Evolutionary conservation across 177 flowering plant species (phyloP).

Genomic region (Vitis hybrid): DNA sequence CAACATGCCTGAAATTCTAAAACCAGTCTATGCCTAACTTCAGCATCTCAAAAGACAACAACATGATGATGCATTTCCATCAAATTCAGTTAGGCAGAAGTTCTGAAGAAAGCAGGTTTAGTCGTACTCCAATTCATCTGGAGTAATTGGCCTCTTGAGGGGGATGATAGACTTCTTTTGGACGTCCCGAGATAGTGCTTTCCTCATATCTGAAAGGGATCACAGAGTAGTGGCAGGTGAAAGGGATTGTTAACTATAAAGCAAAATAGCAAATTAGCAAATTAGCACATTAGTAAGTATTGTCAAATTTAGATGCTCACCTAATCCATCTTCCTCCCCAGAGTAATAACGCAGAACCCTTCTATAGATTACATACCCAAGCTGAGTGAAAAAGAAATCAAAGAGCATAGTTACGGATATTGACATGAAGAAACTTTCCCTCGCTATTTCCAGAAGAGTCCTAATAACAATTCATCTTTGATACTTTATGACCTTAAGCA

Average conservation of each 20-base stretch:
- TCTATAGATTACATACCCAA: slow-evolving; percentile 84
- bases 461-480: neutral
- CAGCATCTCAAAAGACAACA: neutral
- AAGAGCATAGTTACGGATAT: slow-evolving; percentile 4
- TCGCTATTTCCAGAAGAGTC: neutral
- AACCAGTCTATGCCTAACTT: neutral
- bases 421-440: neutral
- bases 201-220: slow-evolving; percentile 79
- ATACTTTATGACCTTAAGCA: too few species aligned
- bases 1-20: slow-evolving; percentile 1
- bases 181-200: slow-evolving; percentile 86
- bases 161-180: slow-evolving; percentile 90
- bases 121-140: slow-evolving; percentile 94
- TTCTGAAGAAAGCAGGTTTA: slow-evolving; percentile 24
- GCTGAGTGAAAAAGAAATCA: slow-evolving; percentile 38
- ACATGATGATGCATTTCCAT: slow-evolving; percentile 5
- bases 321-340: slow-evolving; percentile 96
- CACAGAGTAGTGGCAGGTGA: slow-evolving; percentile 1
- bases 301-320: slow-evolving; percentile 30
- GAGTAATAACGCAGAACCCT: slow-evolving; percentile 90
- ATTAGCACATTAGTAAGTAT: neutral
- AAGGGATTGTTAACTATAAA: neutral
- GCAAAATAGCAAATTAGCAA: neutral
- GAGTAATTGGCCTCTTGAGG: slow-evolving; percentile 82
- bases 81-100: neutral